These are phyloP conservation scores for Ophiocordyceps camponoti-leonardi DNA, from an alignment of 2,329 filamentous ascomycete species.

Conservation along the genomic window DNA sequence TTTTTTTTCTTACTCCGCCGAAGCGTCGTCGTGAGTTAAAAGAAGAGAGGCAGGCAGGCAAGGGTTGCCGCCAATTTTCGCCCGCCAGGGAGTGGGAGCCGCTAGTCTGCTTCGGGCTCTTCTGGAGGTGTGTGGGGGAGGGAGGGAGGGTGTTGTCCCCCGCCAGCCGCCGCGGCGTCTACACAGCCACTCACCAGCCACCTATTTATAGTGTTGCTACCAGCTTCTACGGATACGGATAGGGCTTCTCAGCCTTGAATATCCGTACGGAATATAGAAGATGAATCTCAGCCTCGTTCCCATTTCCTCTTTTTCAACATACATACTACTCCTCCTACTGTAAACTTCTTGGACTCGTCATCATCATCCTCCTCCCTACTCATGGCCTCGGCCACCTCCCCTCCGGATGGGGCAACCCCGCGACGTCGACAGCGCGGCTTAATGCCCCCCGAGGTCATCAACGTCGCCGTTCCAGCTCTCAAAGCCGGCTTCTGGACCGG, in stretches of 20 bases:
- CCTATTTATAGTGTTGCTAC: neutral
- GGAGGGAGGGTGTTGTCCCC: neutral
- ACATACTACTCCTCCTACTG: neutral
- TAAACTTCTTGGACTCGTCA: neutral
- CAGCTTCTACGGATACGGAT: too few relatives aligned
- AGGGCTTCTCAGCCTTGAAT: neutral
- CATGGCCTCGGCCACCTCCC: constrained; percentile 5
- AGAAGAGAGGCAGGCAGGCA: too few relatives aligned
- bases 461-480: constrained; percentile 32
- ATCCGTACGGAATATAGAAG: neutral
- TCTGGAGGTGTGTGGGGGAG: neutral
- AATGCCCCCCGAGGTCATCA: constrained; percentile 24
- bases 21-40: constrained; percentile 13
- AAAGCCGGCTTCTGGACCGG: constrained; percentile 43
- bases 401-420: constrained; percentile 4
- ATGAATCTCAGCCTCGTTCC: neutral
- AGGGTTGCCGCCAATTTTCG: constrained; percentile 26
- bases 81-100: constrained; percentile 21
- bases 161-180: too few relatives aligned
- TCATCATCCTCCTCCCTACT: neutral
- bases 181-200: neutral
- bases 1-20: constrained; percentile 22
- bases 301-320: too few relatives aligned
- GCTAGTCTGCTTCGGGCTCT: constrained; percentile 15
- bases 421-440: constrained; percentile 15